Evolutionary conservation across 2,329 filamentous ascomycete genomes (phyloP), one percentile per base, ranked within the genome.

Genomic region (Sarocladiaceae sp.): DNA sequence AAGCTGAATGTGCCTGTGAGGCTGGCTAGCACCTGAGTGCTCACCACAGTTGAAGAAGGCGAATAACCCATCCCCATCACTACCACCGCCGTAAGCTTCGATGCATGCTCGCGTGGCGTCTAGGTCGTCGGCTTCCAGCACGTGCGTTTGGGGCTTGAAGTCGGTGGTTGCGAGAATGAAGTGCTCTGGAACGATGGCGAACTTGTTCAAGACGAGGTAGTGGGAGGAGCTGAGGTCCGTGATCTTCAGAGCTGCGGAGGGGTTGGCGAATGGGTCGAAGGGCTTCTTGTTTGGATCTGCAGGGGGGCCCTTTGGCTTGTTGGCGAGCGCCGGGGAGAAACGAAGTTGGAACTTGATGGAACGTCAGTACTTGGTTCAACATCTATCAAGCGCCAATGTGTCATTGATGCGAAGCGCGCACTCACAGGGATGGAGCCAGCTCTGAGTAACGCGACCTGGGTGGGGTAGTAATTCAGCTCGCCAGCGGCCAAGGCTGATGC

Each of bases 191-290:
- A 85, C 81, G 40, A 88, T 64, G 40, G 84, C 82, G 53, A 84
- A 88, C 60, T 88, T 88, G 68, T 88, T 88, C 32, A 88, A 67
- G 1, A 88, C 77, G 33, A 88, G 69, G 47, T 73, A 70, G 59
- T 88, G 83, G 7, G 66, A 60, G 1, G 76, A 66, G 1, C 66
- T 67, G 6, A 85, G 55, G 20, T 61, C 59, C 13, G 73, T 60
- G 33, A 81, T 61, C 29, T 82, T 66, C 45, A 83, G 72, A 4
- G 71, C 66, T 3, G 66, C 54, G 0, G 72, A 60, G 0, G 82
- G 82, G 47, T 78, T 68, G 26, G 75, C 78, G 59, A 88, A 88
- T 3, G 82, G 82, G 58, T 88, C 76, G 53, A 74, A 69, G 3
- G 66, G 65, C 42, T 66, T 70, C 35, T 50, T 51, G 33, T 29